These are phyloP conservation scores for Neurospora discreta DNA, from an alignment of 495 filamentous ascomycete genomes.

Conservation along the genomic window DNA sequence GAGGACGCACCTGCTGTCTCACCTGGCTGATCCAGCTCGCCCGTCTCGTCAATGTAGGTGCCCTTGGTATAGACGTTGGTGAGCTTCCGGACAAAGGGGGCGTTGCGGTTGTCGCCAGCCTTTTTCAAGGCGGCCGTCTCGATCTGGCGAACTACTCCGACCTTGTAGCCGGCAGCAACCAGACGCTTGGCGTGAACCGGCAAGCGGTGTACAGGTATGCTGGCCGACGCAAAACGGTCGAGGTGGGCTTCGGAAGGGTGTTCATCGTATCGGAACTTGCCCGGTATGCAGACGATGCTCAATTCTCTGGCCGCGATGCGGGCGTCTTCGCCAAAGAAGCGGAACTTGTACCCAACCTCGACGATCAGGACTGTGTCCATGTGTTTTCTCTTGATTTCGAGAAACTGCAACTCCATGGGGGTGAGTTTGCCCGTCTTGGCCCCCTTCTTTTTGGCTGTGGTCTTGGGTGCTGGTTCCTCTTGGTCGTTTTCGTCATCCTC, in stretches of 20 bases:
- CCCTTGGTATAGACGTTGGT: slow-evolving; percentile 98
- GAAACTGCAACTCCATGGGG: slow-evolving; percentile 83
- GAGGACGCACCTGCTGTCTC: slow-evolving; percentile 51
- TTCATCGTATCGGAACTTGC: slow-evolving; percentile 90
- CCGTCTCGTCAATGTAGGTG: slow-evolving; percentile 92
- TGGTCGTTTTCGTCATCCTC: slow-evolving; percentile 37
- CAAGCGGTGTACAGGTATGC: slow-evolving; percentile 84
- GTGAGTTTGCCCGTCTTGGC: slow-evolving; percentile 79
- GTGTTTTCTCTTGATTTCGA: slow-evolving; percentile 88
- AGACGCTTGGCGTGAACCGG: slow-evolving; percentile 93
- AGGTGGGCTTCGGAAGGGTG: slow-evolving; percentile 91
- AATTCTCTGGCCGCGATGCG: slow-evolving; percentile 81
- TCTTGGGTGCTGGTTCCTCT: slow-evolving; percentile 27
- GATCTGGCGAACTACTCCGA: slow-evolving; percentile 90
- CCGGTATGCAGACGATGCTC: slow-evolving; percentile 92
- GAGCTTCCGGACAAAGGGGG: slow-evolving; percentile 83
- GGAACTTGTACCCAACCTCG: slow-evolving; percentile 96
- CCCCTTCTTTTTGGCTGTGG: slow-evolving; percentile 50
- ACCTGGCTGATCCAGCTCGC: slow-evolving; percentile 52
- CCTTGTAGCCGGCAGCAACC: slow-evolving; percentile 86
- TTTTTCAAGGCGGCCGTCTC: slow-evolving; percentile 98
- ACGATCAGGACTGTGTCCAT: slow-evolving; percentile 82
- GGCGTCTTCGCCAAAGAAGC: slow-evolving; percentile 97
- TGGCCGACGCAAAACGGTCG: slow-evolving; percentile 88
- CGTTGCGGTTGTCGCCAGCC: slow-evolving; percentile 87